These are phyloP conservation scores for Torulaspora microellipsoides DNA, from an alignment of 805 yeast species.

Conservation along the genomic window DNA sequence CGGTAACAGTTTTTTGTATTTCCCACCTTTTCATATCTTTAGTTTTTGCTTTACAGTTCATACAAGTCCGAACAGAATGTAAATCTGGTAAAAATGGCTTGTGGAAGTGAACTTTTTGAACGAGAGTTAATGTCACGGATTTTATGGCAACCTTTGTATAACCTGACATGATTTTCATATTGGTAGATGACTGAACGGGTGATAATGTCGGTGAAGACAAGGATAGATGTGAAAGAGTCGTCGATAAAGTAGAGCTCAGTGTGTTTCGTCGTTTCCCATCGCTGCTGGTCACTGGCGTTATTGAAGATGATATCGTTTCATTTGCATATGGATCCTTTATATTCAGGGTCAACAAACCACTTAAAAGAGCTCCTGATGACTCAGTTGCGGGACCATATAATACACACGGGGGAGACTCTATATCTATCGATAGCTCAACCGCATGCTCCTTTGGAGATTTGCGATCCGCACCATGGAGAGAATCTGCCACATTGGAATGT, in stretches of 20 bases:
- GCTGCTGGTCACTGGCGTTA: slow-evolving; percentile 17
- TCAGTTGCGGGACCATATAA: slow-evolving; percentile 75
- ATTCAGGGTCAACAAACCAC: slow-evolving; percentile 68
- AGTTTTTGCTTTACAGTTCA: slow-evolving; percentile 49
- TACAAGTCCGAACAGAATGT: slow-evolving; percentile 47
- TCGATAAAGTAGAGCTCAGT: slow-evolving; percentile 17
- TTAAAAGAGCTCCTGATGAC: slow-evolving; percentile 78
- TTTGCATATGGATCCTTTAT: slow-evolving; percentile 36
- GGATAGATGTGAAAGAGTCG: slow-evolving; percentile 24
- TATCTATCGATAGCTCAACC: slow-evolving; percentile 48
- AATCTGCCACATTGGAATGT: slow-evolving; percentile 4
- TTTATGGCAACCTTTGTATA: slow-evolving; percentile 47
- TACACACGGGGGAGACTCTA: slow-evolving; percentile 90
- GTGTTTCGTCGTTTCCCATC: slow-evolving; percentile 16
- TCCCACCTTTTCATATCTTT: slow-evolving; percentile 85
- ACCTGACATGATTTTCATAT: slow-evolving; percentile 27
- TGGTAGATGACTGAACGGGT: slow-evolving; percentile 25
- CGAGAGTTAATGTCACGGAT: slow-evolving; percentile 57
- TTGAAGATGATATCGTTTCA: slow-evolving; percentile 11
- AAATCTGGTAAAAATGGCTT: slow-evolving; percentile 63
- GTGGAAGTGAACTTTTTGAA: slow-evolving; percentile 65
- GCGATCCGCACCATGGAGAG: slow-evolving; percentile 1
- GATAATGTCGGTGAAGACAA: slow-evolving; percentile 12
- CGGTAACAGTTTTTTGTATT: slow-evolving; percentile 54
- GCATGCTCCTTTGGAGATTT: slow-evolving; percentile 31